Percentiles rank a stretch among this genome's conserved stretches.
Evolutionary conservation across 106 monocot genomes (phyloP).

Genomic region (Gastrodia elata): DNA sequence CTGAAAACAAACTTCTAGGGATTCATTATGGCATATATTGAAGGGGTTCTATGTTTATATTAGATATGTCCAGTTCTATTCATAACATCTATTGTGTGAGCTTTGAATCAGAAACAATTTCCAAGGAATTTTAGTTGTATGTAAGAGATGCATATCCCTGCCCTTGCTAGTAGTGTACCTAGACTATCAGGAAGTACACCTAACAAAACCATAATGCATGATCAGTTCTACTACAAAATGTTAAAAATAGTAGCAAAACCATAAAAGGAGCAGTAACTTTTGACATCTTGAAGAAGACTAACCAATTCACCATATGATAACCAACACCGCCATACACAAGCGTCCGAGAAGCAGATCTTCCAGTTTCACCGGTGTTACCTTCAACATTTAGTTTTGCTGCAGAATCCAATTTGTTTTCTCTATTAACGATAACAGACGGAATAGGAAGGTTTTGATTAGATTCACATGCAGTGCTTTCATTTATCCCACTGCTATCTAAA

Average conservation of each 20-base stretch:
- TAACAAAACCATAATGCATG: not conserved
- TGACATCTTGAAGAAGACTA: slow-evolving; percentile 36
- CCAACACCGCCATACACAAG: slow-evolving; percentile 72
- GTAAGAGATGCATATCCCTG: too few species aligned
- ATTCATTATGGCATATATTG: too few species aligned
- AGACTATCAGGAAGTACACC: too few species aligned
- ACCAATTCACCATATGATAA: slow-evolving; percentile 99
- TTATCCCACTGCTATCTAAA: slow-evolving; percentile 14
- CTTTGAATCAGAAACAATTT: too few species aligned
- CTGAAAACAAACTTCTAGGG: too few species aligned
- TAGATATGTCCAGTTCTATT: too few species aligned
- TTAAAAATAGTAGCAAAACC: not conserved
- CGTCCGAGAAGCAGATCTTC: slow-evolving; percentile 46
- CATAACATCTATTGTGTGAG: too few species aligned
- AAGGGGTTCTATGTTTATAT: too few species aligned
- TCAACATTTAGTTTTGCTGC: slow-evolving; percentile 21
- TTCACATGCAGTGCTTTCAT: slow-evolving; percentile 19
- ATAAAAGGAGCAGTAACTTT: not conserved
- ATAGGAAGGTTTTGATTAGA: slow-evolving; percentile 4
- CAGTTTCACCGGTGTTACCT: slow-evolving; percentile 21
- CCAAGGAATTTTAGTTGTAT: too few species aligned
- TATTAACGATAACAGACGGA: slow-evolving; percentile 12
- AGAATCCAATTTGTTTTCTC: slow-evolving; percentile 26
- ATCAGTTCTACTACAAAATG: not conserved
- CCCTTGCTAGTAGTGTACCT: too few species aligned